Evolutionary conservation across 768 basidiomycete species (phyloP).

Genomic region (Macrocybe gigantea): DNA sequence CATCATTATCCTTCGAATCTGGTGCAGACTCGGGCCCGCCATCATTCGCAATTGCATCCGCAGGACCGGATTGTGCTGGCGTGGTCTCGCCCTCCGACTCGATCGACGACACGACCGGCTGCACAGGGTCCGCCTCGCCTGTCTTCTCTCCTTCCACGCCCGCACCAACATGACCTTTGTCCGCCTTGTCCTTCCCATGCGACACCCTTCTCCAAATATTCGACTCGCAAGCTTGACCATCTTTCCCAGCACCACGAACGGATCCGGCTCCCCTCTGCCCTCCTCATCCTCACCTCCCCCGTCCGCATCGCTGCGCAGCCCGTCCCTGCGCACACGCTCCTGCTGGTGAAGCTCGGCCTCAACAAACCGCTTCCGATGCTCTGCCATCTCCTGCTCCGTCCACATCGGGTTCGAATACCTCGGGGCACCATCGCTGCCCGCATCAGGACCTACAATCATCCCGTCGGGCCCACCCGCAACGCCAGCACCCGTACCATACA

Average conservation of each 20-base stretch:
- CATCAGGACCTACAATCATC: constrained; percentile 8
- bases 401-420: constrained; percentile 20
- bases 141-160: constrained; percentile 11
- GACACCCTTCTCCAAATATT: constrained; percentile 47
- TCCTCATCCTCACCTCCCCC: constrained; percentile 11
- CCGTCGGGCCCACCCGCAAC: not conserved
- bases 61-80: too few species aligned
- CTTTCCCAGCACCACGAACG: constrained; percentile 42
- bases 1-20: not conserved
- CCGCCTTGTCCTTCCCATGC: constrained; percentile 23
- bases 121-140: constrained; percentile 2
- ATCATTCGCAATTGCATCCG: too few species aligned
- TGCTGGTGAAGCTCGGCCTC: constrained; percentile 11
- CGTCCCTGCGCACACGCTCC: constrained; percentile 14
- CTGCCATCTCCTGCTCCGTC: constrained; percentile 32
- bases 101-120: constrained; percentile 4
- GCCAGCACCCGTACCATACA: constrained; percentile 5
- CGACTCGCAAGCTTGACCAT: constrained; percentile 46
- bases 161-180: constrained; percentile 6
- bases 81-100: constrained; percentile 1
- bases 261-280: constrained; percentile 35
- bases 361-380: too few species aligned
- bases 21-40: not conserved
- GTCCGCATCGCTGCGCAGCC: constrained; percentile 9
- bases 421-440: constrained; percentile 10